Conservation (phyloP, 805 yeast genomes). For the Myxozyma kluyveri region DNA sequence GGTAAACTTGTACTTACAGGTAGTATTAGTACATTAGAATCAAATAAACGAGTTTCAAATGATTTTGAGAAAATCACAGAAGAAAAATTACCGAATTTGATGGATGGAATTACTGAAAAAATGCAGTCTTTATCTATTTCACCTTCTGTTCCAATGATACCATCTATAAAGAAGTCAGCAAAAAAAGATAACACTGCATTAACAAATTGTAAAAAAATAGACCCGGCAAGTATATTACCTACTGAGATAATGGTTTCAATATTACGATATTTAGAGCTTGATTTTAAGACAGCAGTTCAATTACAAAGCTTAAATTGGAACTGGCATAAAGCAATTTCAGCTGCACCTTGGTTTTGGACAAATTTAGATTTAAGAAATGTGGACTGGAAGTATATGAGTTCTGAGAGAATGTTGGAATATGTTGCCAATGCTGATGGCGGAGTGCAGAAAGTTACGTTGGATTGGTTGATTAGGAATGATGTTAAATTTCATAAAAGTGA, state of each 20-base stretch:
- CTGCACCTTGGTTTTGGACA: constrained; percentile 8
- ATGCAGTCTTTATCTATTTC: constrained; percentile 4
- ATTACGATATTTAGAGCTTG: constrained; percentile 8
- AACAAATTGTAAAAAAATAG: background rate
- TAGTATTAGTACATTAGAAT: constrained; percentile 5
- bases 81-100: background rate
- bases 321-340: constrained; percentile 12
- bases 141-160: background rate
- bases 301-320: constrained; percentile 3
- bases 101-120: background rate
- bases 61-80: background rate
- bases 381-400: constrained; percentile 2
- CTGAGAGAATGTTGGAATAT: background rate
- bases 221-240: constrained; percentile 16
- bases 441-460: background rate
- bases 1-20: constrained; percentile 13
- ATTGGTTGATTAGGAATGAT: constrained; percentile 10
- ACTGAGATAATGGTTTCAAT: constrained; percentile 9
- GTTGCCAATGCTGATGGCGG: constrained; percentile 5
- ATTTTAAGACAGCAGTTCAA: constrained; percentile 11
- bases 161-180: background rate
- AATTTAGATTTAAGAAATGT: constrained; percentile 4
- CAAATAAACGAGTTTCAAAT: background rate
- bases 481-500: background rate
- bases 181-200: background rate